Percentiles rank a stretch among this genome's conserved stretches.
phyloP scores from a whole-genome alignment of 1,284 basidiomycete species.

The Pseudozyma sp. region DNA sequence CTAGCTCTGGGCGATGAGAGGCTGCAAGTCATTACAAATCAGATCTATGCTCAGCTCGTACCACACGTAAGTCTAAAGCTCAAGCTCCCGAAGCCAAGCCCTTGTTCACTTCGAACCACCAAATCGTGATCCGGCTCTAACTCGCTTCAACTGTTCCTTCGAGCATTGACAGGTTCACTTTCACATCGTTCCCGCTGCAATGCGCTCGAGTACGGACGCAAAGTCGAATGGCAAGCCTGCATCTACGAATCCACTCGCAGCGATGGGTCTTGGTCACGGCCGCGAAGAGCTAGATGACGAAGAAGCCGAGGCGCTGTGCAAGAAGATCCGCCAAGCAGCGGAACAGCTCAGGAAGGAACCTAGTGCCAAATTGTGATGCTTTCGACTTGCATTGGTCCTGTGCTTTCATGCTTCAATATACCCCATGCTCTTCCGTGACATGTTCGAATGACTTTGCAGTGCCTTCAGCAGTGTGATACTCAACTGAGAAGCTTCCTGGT shows the following conservation, averaged over 20 bases:
- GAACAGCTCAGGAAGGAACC: conserved; percentile 3
- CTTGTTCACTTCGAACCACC: no score
- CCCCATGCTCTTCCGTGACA: background rate
- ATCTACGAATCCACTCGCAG: conserved; percentile 26
- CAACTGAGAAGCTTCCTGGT: no score
- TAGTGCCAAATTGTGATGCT: conserved; percentile 26
- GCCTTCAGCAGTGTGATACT: no score
- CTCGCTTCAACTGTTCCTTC: background rate
- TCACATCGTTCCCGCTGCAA: conserved; percentile 81
- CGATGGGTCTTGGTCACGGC: conserved; percentile 51
- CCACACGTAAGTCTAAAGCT: conserved; percentile 75
- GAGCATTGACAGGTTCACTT: conserved; percentile 76
- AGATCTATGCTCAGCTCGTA: conserved; percentile 83
- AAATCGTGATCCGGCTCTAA: background rate
- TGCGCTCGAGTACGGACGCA: conserved; percentile 60
- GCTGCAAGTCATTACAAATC: conserved; percentile 68
- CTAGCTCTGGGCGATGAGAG: conserved; percentile 54
- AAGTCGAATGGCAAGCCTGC: conserved; percentile 12
- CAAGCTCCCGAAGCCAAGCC: no score
- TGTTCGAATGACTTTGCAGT: background rate
- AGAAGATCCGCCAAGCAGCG: conserved; percentile 31
- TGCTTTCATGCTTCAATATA: background rate
- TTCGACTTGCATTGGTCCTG: background rate
- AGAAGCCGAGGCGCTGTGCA: conserved; percentile 38
- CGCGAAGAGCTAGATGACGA: conserved; percentile 58